A percentile compares a stretch with the other conserved stretches of the same genome.
Evolutionary conservation across 257 asterid genomes (phyloP).

Genomic region (Nyctanthes arbortristis): DNA sequence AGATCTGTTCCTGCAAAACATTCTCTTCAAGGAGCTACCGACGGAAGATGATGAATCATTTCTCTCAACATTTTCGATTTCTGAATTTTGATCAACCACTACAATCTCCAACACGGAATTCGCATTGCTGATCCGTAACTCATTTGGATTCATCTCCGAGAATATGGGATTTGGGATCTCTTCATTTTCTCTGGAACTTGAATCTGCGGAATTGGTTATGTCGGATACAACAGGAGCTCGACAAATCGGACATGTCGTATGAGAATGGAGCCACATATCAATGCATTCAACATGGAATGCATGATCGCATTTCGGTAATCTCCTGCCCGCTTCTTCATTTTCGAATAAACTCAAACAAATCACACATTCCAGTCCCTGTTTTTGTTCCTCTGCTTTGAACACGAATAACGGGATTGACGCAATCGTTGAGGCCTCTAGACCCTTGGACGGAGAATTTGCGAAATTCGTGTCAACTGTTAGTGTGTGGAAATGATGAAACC

Average conservation of each 20-base stretch:
- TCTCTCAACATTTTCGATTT: neutral
- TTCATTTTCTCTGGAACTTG: neutral
- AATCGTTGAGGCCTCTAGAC: slow-evolving; percentile 25
- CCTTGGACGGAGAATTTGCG: slow-evolving; percentile 11
- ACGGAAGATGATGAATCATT: slow-evolving; percentile 14
- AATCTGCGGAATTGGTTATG: neutral
- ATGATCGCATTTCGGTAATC: slow-evolving; percentile 46
- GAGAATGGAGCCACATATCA: slow-evolving; percentile 71
- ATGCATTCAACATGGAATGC: slow-evolving; percentile 66
- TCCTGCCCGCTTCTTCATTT: slow-evolving; percentile 43
- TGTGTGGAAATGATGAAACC: slow-evolving; percentile 16
- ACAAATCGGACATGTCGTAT: slow-evolving; percentile 61
- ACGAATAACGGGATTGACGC: slow-evolving; percentile 33
- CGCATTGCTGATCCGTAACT: neutral
- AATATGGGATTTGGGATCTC: neutral
- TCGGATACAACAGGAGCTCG: slow-evolving; percentile 37
- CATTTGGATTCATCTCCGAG: neutral
- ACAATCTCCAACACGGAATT: slow-evolving; percentile 23
- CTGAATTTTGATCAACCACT: slow-evolving; percentile 15
- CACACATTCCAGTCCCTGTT: slow-evolving; percentile 41
- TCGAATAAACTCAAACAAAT: slow-evolving; percentile 56
- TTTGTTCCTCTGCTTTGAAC: slow-evolving; percentile 7
- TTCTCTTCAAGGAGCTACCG: slow-evolving; percentile 27
- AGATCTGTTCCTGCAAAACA: slow-evolving; percentile 31
- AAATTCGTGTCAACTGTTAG: neutral